These are phyloP conservation scores for Penicillium glabrum DNA, from an alignment of 2,329 filamentous ascomycete genomes.

Conservation along the genomic window DNA sequence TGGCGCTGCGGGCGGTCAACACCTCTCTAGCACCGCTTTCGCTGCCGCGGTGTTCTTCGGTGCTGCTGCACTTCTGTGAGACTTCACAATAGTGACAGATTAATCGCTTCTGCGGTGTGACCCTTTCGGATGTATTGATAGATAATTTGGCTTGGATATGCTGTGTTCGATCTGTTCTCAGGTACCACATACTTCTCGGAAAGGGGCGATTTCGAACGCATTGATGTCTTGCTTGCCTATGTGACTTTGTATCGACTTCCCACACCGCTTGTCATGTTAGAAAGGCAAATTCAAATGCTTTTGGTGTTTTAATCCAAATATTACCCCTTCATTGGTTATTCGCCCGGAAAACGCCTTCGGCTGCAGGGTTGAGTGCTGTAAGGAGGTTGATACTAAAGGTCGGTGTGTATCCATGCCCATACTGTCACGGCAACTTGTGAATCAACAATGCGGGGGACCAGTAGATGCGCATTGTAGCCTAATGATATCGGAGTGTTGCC, in stretches of 20 bases:
- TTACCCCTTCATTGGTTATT: background rate
- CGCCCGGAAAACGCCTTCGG: background rate
- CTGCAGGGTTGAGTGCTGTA: constrained; percentile 5
- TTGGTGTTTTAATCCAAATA: background rate
- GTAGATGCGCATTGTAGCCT: background rate
- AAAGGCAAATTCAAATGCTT: constrained; percentile 12
- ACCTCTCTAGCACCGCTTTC: constrained; percentile 38
- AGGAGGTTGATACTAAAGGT: constrained; percentile 2
- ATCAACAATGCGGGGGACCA: constrained; percentile 4
- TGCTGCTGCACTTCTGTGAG: constrained; percentile 40
- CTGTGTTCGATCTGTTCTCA: constrained; percentile 9
- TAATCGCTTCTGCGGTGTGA: background rate
- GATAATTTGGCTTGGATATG: constrained; percentile 13
- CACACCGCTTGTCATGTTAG: constrained; percentile 13
- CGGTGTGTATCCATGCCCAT: background rate
- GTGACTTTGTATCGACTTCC: constrained; percentile 3
- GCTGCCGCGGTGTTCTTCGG: constrained; percentile 44
- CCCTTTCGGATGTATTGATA: constrained; percentile 8
- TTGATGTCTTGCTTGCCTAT: constrained; percentile 4
- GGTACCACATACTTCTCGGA: background rate
- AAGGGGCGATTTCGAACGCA: background rate
- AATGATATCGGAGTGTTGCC: constrained; percentile 8
- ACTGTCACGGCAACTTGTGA: background rate
- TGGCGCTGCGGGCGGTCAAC: constrained; percentile 29
- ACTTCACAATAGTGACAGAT: background rate